Base-by-base conservation (phyloP, 495 filamentous ascomycete species). In the Aspergillus olivimuriae region DNA sequence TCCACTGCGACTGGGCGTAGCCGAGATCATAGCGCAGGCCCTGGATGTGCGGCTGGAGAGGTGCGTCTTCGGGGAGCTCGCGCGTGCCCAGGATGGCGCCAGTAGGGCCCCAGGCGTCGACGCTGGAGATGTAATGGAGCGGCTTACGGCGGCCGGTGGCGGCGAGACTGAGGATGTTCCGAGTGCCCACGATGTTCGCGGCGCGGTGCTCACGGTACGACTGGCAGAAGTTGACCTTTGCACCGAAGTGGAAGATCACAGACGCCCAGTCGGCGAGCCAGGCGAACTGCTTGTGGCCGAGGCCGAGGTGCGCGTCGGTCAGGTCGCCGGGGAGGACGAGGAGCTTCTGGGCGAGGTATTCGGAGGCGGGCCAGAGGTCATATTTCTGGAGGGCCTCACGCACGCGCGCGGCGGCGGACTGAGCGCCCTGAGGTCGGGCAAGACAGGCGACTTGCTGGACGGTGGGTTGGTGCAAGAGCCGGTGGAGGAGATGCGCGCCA, bases 1-100 rank as follows among this genome's bases (percentile, higher is more conserved):
- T 48, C 48, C 43, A 55, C 32, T 62, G 36, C 32, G 50, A 58
- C 23, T 48, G 39, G 1, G 58, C 38, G 35, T 63, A 63, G 3
- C 57, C 57, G 0, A 34, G 39, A 21, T 59, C 48, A 23, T 43
- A 53, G 9, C 38, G 46, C 0, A 62, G 20, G 4, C 23, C 26
- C n/a, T 36, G 38, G 16, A 41, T 39, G 26, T 53, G 41, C 19
- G 39, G 23, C 19, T 22, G 19, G 5, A 49, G 40, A 1, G 39
- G 35, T 1, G 31, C 51, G 23, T 54, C 56, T 30, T 59, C 51
- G 9, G 18, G 35, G 2, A 55, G 18, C 18, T 31, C 22, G 1
- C 39, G 16, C 7, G 47, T 47, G 6, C 44, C 41, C 1, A 38
- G 28, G 1, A 46, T 34, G n/a, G 45, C 34, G 0, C 50, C 50